Evolutionary conservation across 1,139 yeast species (phyloP).

Genomic region (Petasospora fabianii): DNA sequence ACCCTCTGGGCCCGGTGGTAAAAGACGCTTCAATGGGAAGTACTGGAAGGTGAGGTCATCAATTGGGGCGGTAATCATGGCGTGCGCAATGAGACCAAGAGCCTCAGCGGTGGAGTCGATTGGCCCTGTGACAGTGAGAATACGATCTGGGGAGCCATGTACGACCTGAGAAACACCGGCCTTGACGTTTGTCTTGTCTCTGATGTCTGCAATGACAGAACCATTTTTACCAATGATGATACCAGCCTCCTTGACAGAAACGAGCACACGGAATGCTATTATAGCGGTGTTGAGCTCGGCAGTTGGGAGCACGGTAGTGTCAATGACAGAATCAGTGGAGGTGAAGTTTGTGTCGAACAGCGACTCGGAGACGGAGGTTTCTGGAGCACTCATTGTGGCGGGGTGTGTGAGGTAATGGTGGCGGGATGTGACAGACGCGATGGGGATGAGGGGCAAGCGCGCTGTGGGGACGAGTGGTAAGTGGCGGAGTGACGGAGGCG

Average conservation of each 20-base stretch:
- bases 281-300: slow-evolving; percentile 31
- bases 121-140: slow-evolving; percentile 78
- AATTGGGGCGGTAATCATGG: slow-evolving; percentile 40
- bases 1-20: slow-evolving; percentile 49
- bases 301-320: slow-evolving; percentile 23
- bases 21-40: slow-evolving; percentile 61
- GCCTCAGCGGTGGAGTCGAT: slow-evolving; percentile 72
- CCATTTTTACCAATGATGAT: slow-evolving; percentile 89
- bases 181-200: slow-evolving; percentile 76
- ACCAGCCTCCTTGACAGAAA: slow-evolving; percentile 87
- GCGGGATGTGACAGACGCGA: not conserved
- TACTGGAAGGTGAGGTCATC: slow-evolving; percentile 40
- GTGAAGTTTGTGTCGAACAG: slow-evolving; percentile 27
- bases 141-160: slow-evolving; percentile 81
- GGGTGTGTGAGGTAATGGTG: not conserved
- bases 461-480: not conserved
- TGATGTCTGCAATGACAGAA: slow-evolving; percentile 68
- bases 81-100: slow-evolving; percentile 65
- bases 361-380: slow-evolving; percentile 21
- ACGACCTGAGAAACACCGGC: slow-evolving; percentile 86
- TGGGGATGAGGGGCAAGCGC: slow-evolving; percentile 1
- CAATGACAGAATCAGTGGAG: slow-evolving; percentile 9
- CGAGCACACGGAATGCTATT: slow-evolving; percentile 62
- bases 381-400: slow-evolving; percentile 8
- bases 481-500: too few species aligned